phyloP scores from a whole-genome alignment of 768 basidiomycete species.

The Lactifluus hygrophoroides region DNA sequence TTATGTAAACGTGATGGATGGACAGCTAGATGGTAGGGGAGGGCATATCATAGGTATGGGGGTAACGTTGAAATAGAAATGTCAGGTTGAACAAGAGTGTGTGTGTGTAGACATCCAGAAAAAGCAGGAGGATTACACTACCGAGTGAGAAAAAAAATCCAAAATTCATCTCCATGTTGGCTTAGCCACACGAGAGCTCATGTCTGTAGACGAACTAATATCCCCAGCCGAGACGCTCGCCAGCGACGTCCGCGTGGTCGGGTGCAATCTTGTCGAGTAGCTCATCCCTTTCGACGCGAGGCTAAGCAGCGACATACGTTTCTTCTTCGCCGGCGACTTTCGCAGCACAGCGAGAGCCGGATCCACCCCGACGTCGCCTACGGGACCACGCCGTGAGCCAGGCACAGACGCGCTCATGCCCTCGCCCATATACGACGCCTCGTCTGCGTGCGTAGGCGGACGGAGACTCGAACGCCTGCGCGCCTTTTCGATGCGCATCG shows the following conservation, averaged over 20 bases:
- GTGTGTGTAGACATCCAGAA: neutral
- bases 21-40: conserved; percentile 12
- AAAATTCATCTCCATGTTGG: conserved; percentile 52
- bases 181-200: conserved; percentile 26
- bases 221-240: conserved; percentile 39
- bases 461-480: conserved; percentile 76
- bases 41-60: neutral
- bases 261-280: conserved; percentile 26
- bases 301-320: conserved; percentile 47
- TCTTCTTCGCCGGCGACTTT: conserved; percentile 53
- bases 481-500: conserved; percentile 62
- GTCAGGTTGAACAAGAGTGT: neutral
- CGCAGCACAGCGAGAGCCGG: conserved; percentile 17
- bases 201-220: conserved; percentile 36
- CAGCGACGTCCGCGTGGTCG: conserved; percentile 15
- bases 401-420: conserved; percentile 20
- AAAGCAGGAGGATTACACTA: neutral
- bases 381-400: conserved; percentile 36
- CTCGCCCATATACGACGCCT: conserved; percentile 28
- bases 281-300: conserved; percentile 25
- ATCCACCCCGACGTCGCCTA: conserved; percentile 18
- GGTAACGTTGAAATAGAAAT: conserved; percentile 8
- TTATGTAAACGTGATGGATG: conserved; percentile 4
- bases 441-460: conserved; percentile 49
- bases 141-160: neutral